Conservation (phyloP, 164 flowering plant species). For the Amborella trichopoda region DNA sequence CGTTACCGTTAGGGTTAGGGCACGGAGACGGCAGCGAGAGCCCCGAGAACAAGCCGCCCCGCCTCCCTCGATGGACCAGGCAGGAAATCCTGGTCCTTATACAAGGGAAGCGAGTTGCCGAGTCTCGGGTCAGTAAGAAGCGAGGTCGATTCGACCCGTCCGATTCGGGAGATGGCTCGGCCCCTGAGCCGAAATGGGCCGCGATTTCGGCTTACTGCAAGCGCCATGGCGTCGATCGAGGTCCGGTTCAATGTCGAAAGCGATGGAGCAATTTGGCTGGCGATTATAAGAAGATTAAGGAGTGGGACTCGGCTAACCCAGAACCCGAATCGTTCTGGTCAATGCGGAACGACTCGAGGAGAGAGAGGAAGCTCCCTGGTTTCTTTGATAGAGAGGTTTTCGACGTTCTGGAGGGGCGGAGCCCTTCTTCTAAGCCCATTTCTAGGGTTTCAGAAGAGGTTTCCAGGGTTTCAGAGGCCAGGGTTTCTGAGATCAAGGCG, state of each 20-base stretch:
- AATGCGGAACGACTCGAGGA: conserved; percentile 76
- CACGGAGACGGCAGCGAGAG: conserved; percentile 6
- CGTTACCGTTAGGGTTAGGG: too few relatives aligned
- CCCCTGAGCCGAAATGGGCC: conserved; percentile 84
- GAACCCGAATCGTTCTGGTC: conserved; percentile 69
- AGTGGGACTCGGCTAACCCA: conserved; percentile 45
- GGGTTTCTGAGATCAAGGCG: background rate
- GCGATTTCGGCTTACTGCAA: conserved; percentile 75
- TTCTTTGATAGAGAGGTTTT: conserved; percentile 82
- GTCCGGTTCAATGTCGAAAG: conserved; percentile 91
- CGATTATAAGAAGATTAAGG: conserved; percentile 78
- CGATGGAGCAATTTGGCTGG: conserved; percentile 91
- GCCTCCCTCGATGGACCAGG: conserved; percentile 92
- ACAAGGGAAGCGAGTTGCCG: conserved; percentile 76
- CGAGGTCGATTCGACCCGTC: conserved; percentile 10
- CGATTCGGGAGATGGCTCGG: conserved; percentile 21
- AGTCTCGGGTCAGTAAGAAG: conserved; percentile 44
- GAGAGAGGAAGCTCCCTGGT: conserved; percentile 74
- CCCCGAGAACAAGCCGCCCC: conserved; percentile 29
- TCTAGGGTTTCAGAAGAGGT: background rate
- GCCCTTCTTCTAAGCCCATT: conserved; percentile 2
- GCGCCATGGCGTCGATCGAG: conserved; percentile 74
- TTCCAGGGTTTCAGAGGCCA: too few relatives aligned
- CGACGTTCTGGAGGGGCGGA: conserved; percentile 49
- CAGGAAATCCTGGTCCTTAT: conserved; percentile 87